Conservation (phyloP, 306 rosid species). For the Cyamopsis tetragonoloba region DNA sequence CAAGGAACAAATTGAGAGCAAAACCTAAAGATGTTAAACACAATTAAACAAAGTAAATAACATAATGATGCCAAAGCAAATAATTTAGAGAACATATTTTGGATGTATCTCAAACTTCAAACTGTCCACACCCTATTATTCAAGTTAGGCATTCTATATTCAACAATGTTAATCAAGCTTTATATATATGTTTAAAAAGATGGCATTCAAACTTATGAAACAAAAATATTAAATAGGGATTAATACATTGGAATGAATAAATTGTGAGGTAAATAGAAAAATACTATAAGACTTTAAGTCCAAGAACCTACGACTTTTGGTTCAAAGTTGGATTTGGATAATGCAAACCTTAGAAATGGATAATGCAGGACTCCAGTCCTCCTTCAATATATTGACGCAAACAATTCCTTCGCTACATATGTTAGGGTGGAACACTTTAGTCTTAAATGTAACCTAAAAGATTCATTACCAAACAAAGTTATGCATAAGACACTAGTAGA, state of each 20-base stretch:
- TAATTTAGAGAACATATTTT: background rate
- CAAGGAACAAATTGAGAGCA: slow-evolving; percentile 75
- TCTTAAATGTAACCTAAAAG: slow-evolving; percentile 87
- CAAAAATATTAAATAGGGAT: background rate
- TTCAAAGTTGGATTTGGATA: background rate
- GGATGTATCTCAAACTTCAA: too few species aligned
- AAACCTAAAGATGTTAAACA: slow-evolving; percentile 34
- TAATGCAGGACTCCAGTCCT: slow-evolving; percentile 94
- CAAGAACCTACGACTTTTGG: too few species aligned
- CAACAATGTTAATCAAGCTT: too few species aligned
- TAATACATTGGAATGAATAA: background rate
- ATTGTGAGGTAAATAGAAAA: background rate
- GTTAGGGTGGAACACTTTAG: slow-evolving; percentile 91
- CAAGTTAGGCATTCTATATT: background rate
- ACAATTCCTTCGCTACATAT: slow-evolving; percentile 81
- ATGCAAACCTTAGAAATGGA: slow-evolving; percentile 78
- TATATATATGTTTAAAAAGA: background rate
- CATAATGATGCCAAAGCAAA: background rate
- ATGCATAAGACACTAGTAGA: background rate
- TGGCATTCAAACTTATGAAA: background rate
- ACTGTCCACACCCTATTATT: background rate
- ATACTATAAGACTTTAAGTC: background rate
- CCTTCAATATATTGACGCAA: slow-evolving; percentile 88
- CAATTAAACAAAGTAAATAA: background rate
- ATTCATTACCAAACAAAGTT: slow-evolving; percentile 14